phyloP scores from a whole-genome alignment of 2,329 filamentous ascomycete species.

The Xylariaceae sp. region DNA sequence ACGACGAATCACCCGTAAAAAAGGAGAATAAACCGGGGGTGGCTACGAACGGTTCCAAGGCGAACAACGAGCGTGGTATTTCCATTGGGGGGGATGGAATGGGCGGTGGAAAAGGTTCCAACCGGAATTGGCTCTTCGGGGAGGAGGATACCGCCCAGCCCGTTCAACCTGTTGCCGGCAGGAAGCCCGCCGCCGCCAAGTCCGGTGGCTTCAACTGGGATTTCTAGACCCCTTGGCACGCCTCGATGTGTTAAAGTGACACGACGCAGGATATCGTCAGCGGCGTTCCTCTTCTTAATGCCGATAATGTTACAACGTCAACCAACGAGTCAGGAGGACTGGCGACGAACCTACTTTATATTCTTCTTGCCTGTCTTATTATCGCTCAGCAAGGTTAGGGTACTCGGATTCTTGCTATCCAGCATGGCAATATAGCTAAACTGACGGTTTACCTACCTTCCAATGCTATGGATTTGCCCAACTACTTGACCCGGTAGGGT shows the following conservation, averaged over 20 bases:
- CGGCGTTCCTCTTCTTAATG: constrained; percentile 14
- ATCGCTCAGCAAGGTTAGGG: background rate
- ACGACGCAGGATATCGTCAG: constrained; percentile 1
- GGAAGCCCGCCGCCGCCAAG: constrained; percentile 33
- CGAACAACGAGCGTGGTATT: constrained; percentile 39
- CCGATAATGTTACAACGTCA: constrained; percentile 31
- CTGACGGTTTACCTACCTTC: background rate
- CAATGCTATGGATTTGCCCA: background rate
- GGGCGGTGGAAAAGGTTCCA: constrained; percentile 55
- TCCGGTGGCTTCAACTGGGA: constrained; percentile 34
- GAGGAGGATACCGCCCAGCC: constrained; percentile 43
- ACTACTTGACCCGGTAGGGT: background rate
- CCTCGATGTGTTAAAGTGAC: constrained; percentile 20
- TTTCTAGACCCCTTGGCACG: constrained; percentile 30
- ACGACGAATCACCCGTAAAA: constrained; percentile 53
- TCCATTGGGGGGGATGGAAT: constrained; percentile 60
- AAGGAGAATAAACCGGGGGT: constrained; percentile 46
- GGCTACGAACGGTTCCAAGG: constrained; percentile 25
- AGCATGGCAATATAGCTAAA: background rate
- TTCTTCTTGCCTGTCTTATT: background rate
- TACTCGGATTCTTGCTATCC: background rate
- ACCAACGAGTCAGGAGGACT: constrained; percentile 17
- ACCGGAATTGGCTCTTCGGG: constrained; percentile 56
- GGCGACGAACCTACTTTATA: background rate
- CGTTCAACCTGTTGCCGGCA: constrained; percentile 36